Percentiles rank a stretch among this genome's conserved stretches.
These are phyloP conservation scores for Phyllosticta paracitricarpa DNA, from an alignment of 2,329 filamentous ascomycete species.

Conservation along the genomic window DNA sequence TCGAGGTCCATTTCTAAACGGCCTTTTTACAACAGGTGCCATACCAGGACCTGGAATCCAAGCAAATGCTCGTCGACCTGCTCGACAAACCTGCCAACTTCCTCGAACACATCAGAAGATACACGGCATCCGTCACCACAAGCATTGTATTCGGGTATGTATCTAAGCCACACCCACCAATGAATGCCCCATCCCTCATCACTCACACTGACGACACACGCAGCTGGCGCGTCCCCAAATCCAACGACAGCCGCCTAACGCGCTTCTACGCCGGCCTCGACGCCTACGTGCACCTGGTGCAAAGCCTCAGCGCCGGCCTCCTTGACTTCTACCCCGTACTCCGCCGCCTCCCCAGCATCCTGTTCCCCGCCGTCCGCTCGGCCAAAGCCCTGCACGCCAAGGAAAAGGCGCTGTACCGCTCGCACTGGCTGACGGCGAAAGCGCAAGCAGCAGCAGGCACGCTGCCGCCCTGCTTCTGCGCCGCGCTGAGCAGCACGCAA, in stretches of 20 bases:
- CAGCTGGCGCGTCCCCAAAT: constrained; percentile 25
- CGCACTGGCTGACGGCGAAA: constrained; percentile 19
- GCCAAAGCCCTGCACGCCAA: constrained; percentile 34
- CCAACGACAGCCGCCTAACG: constrained; percentile 34
- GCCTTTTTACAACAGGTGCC: constrained; percentile 35
- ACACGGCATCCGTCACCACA: constrained; percentile 40
- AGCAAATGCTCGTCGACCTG: constrained; percentile 42
- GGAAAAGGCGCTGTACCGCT: constrained; percentile 28
- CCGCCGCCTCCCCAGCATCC: constrained; percentile 25
- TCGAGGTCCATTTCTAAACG: neutral
- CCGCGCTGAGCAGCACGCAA: constrained; percentile 17
- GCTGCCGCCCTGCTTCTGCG: constrained; percentile 17
- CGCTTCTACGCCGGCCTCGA: constrained; percentile 36
- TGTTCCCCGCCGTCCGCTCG: constrained; percentile 27
- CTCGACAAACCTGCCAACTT: constrained; percentile 35
- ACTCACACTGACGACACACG: no score
- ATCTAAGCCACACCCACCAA: no score
- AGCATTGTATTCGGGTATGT: constrained; percentile 41
- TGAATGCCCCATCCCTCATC: no score
- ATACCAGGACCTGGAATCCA: constrained; percentile 48
- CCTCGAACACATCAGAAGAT: constrained; percentile 37
- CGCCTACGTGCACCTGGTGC: constrained; percentile 34
- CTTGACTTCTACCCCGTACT: constrained; percentile 40
- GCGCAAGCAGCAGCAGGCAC: constrained; percentile 8
- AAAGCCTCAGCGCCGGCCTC: constrained; percentile 33